Evolutionary conservation across 129 eudicot genomes (phyloP), one percentile per base, ranked within the genome.

Genomic region (Solidago caesia): DNA sequence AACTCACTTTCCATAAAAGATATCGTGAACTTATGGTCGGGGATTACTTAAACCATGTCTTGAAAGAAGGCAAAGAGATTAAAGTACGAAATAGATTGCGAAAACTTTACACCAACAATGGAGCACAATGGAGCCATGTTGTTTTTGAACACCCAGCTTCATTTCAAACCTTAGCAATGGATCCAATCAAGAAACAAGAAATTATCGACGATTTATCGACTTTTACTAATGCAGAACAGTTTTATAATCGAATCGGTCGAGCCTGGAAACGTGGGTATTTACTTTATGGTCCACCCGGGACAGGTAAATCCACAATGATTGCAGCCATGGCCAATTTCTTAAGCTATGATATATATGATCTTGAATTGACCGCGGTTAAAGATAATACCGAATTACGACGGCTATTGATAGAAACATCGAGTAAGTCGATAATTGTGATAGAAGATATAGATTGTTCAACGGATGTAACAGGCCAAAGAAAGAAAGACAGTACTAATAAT

Each of bases 151-250:
- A 63, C 5, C 68, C 68, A 10, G 68, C 68, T 63, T 63, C 68
- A 14, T 63, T 63, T 63, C 68, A 63, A 63, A 63, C 68, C 15
- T 42, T 63, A 63, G 68, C 68, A 2, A 26, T 63, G n/a, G 68
- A 63, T 44, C 68, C 68, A 0, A 10, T 39, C 10, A 63, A 63
- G 7, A 63, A 63, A 39, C 21, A 63, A 63, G 46, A 63, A 63
- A 63, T 63, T 3, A 63, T 63, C 68, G 68, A 63, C 39, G 68
- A 63, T 63, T 63, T 63, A 63, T 27, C 68, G 44, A 63, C 68
- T 15, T 63, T 63, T 63, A 63, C 45, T 63, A 39, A 39, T 2
- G 16, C 68, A 4, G 68, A 63, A 39, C 45, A 63, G 26, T 63
- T 63, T 39, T 63, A 63, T 63, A 63, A 63, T 63, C 68, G 68